phyloP scores from a whole-genome alignment of 192 early-diverging fungal genomes.

The Coemansia furcata region DNA sequence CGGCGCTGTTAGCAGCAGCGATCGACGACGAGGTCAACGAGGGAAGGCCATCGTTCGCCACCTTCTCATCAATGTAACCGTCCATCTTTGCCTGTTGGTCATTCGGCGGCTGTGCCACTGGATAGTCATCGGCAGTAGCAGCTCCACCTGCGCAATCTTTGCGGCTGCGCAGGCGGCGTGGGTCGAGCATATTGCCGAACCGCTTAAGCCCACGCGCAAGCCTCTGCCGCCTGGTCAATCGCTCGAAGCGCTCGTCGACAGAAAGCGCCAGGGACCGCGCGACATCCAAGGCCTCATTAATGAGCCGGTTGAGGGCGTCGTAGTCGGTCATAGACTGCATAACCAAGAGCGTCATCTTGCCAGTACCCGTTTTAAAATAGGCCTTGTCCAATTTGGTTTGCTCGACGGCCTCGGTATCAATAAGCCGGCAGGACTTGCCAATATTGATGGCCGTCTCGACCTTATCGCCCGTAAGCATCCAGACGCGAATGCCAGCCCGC shows the following conservation, averaged over 20 bases:
- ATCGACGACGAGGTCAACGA: neutral
- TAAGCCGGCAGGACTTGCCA: conserved; percentile 72
- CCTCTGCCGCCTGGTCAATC: conserved; percentile 20
- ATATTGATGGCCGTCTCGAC: conserved; percentile 92
- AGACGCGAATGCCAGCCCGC: conserved; percentile 75
- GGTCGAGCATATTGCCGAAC: conserved; percentile 35
- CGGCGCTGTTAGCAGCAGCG: neutral
- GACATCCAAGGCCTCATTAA: conserved; percentile 22
- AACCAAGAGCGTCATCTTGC: neutral
- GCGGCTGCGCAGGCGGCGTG: conserved; percentile 1
- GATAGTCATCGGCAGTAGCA: neutral
- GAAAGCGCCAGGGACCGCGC: conserved; percentile 14
- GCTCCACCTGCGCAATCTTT: neutral
- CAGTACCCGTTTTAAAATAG: neutral
- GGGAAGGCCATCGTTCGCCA: neutral
- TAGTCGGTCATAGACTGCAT: conserved; percentile 36
- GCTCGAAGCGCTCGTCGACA: conserved; percentile 45
- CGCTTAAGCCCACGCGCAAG: conserved; percentile 41
- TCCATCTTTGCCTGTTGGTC: neutral
- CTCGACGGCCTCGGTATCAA: conserved; percentile 51
- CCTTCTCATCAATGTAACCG: neutral
- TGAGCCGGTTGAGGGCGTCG: conserved; percentile 15
- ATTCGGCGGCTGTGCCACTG: neutral
- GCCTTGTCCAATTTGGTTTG: conserved; percentile 23
- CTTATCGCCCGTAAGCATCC: conserved; percentile 94